Evolutionary conservation across 306 rosid genomes (phyloP), one percentile per base, ranked within the genome.

Genomic region (Cicer arietinum): DNA sequence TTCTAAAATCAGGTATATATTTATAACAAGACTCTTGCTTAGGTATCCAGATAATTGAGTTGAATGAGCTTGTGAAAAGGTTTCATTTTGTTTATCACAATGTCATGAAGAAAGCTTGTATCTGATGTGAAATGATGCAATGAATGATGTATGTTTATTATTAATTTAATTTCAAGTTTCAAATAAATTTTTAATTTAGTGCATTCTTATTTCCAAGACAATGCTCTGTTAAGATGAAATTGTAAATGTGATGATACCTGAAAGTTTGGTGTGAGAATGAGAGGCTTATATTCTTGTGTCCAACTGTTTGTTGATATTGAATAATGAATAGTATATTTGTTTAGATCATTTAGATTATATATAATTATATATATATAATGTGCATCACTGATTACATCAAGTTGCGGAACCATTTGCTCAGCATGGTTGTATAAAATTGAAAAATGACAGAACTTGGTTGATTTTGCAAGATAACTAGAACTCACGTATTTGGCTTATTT

Each of bases 371-470:
- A 64, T 69, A 79, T 77, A 18, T 18, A 18, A 22, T 25, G 35
- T 71, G 35, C 83, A 71, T 77, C 80, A 81, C 54, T 79, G 69
- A 68, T 74, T 74, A 69, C 64, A 57, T 76, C 80, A 79, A 1
- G 67, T 61, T 25, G 76, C 40, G 2, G 7, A 78, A 69, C 58
- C 37, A 20, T 54, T 71, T 57, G 68, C 63, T 50, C 50, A 46
- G 45, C 40, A 71, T 44, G 53, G 40, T 46, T 58, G 45, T 40
- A 84, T 72, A 73, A 71, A 80, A 77, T 68, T 71, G 45, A 72
- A 65, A 44, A 75, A 71, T 82, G 80, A 82, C 84, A 85, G 82
- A 83, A 66, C 54, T 75, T 71, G 20, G 76, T 63, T 71, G 79
- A 53, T 71, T 75, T 69, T 79, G 60, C 61, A 85, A 79, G 85